Conservation (phyloP, 306 rosid species). For the Citrullus colocynthis region DNA sequence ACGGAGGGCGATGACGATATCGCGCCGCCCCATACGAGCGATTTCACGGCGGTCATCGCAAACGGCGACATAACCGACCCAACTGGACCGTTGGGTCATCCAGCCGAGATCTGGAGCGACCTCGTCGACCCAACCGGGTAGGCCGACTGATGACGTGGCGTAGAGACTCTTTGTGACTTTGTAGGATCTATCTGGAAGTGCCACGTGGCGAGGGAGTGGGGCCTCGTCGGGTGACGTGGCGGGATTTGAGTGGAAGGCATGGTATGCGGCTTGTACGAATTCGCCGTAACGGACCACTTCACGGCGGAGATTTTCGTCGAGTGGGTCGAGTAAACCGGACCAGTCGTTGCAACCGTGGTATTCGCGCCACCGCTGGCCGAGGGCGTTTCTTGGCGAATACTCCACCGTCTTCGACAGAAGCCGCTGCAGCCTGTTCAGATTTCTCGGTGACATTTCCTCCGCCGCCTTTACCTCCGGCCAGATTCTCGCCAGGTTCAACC, state of each 20-base stretch:
- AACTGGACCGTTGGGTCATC: slow-evolving; percentile 96
- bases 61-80: slow-evolving; percentile 90
- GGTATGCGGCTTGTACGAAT: slow-evolving; percentile 77
- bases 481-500: slow-evolving; percentile 34
- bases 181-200: slow-evolving; percentile 42
- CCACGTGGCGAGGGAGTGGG: slow-evolving; percentile 32
- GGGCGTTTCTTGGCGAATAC: slow-evolving; percentile 58
- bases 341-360: slow-evolving; percentile 72
- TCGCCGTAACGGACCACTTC: slow-evolving; percentile 85
- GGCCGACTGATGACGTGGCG: slow-evolving; percentile 68
- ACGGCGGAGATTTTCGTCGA: slow-evolving; percentile 87
- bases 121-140: slow-evolving; percentile 71
- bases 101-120: slow-evolving; percentile 84
- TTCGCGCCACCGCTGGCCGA: slow-evolving; percentile 56
- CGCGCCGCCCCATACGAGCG: slow-evolving; percentile 69
- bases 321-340: slow-evolving; percentile 76
- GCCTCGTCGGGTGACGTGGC: slow-evolving; percentile 48
- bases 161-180: slow-evolving; percentile 71
- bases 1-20: slow-evolving; percentile 70
- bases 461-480: slow-evolving; percentile 56
- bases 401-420: slow-evolving; percentile 54
- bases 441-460: slow-evolving; percentile 81
- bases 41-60: slow-evolving; percentile 72
- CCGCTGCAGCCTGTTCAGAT: slow-evolving; percentile 46
- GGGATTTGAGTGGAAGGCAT: slow-evolving; percentile 55